Percentiles rank a stretch among this genome's conserved stretches.
Conservation (phyloP, 805 yeast species). For the Wickerhamomyces sydowiorum region DNA sequence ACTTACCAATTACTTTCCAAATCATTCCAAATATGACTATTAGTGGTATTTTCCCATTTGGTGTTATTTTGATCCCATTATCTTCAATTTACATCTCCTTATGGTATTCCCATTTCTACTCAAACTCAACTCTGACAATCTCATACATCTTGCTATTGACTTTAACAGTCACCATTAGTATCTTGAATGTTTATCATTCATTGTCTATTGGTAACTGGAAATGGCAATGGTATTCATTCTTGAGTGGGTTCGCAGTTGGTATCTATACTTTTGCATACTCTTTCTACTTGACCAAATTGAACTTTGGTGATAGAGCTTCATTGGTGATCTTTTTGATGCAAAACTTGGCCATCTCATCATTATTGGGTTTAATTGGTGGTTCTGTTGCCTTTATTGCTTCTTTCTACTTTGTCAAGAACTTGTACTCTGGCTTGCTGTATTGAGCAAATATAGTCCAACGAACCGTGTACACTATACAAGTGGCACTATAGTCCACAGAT, state of each 20-base stretch:
- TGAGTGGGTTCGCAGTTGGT: conserved; percentile 22
- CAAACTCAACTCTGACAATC: conserved; percentile 12
- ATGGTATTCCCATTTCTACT: conserved; percentile 23
- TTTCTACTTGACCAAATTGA: conserved; percentile 19
- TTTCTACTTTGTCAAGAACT: conserved; percentile 11
- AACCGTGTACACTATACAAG: not conserved
- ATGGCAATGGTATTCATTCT: conserved; percentile 24
- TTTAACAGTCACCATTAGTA: conserved; percentile 13
- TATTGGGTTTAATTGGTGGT: conserved; percentile 21
- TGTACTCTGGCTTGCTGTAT: conserved; percentile 12
- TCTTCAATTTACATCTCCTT: conserved; percentile 21
- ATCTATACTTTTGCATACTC: conserved; percentile 20
- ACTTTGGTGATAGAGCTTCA: conserved; percentile 23
- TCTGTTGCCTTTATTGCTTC: conserved; percentile 15
- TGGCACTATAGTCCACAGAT: too few species aligned
- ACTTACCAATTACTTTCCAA: conserved; percentile 20
- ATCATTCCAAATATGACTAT: conserved; percentile 21
- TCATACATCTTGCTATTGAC: conserved; percentile 13
- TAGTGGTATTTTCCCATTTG: conserved; percentile 25
- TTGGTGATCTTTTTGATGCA: conserved; percentile 18
- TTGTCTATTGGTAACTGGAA: conserved; percentile 24
- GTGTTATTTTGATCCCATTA: conserved; percentile 20
- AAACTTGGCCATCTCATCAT: conserved; percentile 17
- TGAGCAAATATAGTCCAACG: not conserved
- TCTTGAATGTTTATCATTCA: conserved; percentile 18